Conservation (phyloP, 108 stramenopile genomes). For the Skeletonema grethae region DNA sequence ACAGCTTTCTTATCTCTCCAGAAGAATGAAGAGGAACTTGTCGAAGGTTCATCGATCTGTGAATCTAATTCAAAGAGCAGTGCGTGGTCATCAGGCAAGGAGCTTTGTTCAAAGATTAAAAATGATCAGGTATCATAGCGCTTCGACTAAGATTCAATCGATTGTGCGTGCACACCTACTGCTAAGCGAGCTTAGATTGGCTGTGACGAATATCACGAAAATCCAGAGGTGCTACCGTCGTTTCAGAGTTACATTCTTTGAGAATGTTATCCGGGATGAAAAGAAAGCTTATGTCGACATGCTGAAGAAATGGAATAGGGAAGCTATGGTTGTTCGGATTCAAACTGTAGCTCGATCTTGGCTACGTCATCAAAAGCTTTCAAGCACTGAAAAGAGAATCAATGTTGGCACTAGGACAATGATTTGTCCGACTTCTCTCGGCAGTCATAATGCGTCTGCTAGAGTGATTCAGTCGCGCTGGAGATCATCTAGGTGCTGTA, state of each 20-base stretch:
- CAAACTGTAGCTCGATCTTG: background rate
- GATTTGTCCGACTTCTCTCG: background rate
- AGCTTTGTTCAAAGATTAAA: background rate
- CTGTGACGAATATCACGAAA: background rate
- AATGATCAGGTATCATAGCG: background rate
- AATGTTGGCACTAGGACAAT: too few species aligned
- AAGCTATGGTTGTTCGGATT: background rate
- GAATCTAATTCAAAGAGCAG: background rate
- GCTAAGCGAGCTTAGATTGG: background rate
- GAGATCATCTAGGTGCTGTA: constrained; percentile 9
- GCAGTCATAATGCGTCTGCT: constrained; percentile 15
- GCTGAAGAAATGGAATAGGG: background rate
- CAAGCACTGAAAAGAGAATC: too few species aligned
- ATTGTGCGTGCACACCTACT: background rate
- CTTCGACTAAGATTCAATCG: constrained; percentile 1
- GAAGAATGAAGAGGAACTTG: constrained; percentile 3
- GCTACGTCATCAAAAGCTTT: background rate
- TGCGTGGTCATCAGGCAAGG: background rate
- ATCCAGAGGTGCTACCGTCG: constrained; percentile 6
- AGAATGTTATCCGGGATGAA: constrained; percentile 5
- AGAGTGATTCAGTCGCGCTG: constrained; percentile 46
- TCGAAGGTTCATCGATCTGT: background rate
- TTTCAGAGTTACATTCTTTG: constrained; percentile 3
- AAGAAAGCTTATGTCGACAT: background rate
- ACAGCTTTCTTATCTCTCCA: background rate